Evolutionary conservation across 169 alveolate species (phyloP).

Genomic region (Plasmodium inui): DNA sequence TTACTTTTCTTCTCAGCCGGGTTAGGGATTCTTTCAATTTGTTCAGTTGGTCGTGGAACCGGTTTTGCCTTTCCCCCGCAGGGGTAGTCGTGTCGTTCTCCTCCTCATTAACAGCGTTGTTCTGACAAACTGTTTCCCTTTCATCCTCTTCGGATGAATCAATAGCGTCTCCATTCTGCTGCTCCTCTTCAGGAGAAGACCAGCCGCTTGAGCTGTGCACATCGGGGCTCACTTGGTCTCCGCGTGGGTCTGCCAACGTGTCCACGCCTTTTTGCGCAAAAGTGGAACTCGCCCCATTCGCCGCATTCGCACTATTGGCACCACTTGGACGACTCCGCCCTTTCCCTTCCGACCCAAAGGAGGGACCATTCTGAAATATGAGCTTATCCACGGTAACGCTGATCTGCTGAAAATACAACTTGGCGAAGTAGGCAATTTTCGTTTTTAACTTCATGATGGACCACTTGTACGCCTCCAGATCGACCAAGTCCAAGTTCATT

Average conservation of each 20-base stretch:
- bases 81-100: background rate
- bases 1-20: conserved; percentile 7
- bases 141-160: background rate
- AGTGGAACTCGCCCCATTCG: background rate
- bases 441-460: conserved; percentile 48
- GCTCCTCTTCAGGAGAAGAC: background rate
- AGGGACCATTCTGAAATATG: conserved; percentile 14
- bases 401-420: conserved; percentile 69
- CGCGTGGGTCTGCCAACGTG: background rate
- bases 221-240: background rate
- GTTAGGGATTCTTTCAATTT: conserved; percentile 1
- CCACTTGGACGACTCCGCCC: too few species aligned
- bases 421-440: conserved; percentile 42
- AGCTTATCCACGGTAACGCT: conserved; percentile 58
- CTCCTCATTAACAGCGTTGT: background rate
- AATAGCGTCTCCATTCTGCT: background rate
- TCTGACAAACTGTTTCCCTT: background rate
- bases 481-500: conserved; percentile 49
- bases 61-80: background rate
- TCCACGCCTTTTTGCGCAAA: background rate
- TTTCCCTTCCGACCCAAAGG: conserved; percentile 6
- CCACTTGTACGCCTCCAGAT: conserved; percentile 48
- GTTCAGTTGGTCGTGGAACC: background rate
- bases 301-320: too few species aligned
- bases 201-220: background rate